A percentile compares a stretch with the other conserved stretches of the same genome.
Evolutionary conservation across 345 rosid genomes (phyloP).

Genomic region (Lumnitzera littorea): DNA sequence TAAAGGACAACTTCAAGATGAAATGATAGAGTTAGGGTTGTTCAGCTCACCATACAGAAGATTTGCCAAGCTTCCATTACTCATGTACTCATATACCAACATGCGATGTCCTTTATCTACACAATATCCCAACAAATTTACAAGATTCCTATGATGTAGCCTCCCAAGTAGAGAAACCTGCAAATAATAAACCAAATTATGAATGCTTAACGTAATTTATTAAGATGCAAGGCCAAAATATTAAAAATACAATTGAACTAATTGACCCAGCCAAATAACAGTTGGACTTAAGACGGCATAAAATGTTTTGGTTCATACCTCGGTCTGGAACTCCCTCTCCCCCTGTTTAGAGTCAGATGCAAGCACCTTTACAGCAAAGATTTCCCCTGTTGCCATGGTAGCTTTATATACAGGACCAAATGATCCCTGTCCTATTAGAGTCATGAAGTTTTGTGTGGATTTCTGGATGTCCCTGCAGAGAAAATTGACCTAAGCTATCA

Average conservation of each 20-base stretch:
- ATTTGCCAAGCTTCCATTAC: conserved; percentile 86
- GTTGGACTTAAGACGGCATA: no score
- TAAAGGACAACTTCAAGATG: no score
- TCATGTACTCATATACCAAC: conserved; percentile 92
- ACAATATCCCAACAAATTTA: conserved; percentile 87
- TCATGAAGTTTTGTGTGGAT: conserved; percentile 81
- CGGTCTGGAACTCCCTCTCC: conserved; percentile 89
- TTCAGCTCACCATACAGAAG: conserved; percentile 60
- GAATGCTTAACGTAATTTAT: background rate
- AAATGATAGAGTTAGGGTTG: no score
- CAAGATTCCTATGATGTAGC: conserved; percentile 93
- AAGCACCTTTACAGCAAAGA: conserved; percentile 83
- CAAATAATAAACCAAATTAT: conserved; percentile 8
- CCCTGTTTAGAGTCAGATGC: conserved; percentile 89
- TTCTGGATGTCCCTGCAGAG: conserved; percentile 82
- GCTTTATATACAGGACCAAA: conserved; percentile 97
- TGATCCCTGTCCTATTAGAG: conserved; percentile 81
- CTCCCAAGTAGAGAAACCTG: conserved; percentile 88
- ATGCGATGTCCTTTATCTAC: conserved; percentile 74
- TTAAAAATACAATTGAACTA: no score
- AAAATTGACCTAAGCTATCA: background rate
- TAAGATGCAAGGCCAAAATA: background rate
- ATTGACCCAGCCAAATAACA: no score
- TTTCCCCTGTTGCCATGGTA: conserved; percentile 50
- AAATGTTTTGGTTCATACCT: conserved; percentile 34